Base-by-base conservation (phyloP, 116 monocot genomes). In the Papilionanthe hybrid region DNA sequence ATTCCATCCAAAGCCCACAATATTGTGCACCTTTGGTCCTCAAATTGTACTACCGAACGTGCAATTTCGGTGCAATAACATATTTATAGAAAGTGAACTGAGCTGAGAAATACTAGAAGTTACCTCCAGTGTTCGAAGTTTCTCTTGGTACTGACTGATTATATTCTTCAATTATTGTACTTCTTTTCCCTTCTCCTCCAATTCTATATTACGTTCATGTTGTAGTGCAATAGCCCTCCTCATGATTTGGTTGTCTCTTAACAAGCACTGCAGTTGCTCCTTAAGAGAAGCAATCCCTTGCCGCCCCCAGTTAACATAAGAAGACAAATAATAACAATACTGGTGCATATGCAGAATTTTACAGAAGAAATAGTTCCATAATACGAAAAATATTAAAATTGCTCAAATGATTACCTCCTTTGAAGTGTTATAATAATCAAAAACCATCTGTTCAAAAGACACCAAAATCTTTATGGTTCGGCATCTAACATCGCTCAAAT, bases 191-290 rank as follows among this genome's bases (percentile, higher is more conserved):
- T 85, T 90, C 83, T 86, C 92, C 79, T 95, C 90, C 43, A 87
- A 77, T 83, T 95, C 90, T 28, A 83, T 69, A 74, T 80, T 89
- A 20, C 87, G 85, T 25, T 95, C 92, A 75, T 92, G 90, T 67
- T 95, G 95, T 75, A 95, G 90, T 44, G 90, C 75, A 81, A 92
- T 86, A 43, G 92, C 95, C 83, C 83, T 90, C 81, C 88, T 95
- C 72, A 95, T 48, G 30, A 92, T 90, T 19, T 92, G 90, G 72
- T 90, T 37, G 37, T 95, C 95, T 79, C 85, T 81, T 66, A 88
- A 27, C 60, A 95, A 80, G 78, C 84, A 83, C 11, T 89, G 86
- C 63, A 95, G 63, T 47, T 95, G 92, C 49, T 90, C 92, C 81
- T 90, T 92, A 43, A 95, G 79, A 48, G 86, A 84, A 74, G 76